A percentile compares a stretch with the other conserved stretches of the same genome.
These are phyloP conservation scores for Camellia granthamiana DNA, from an alignment of 148 eudicot species.

Conservation along the genomic window DNA sequence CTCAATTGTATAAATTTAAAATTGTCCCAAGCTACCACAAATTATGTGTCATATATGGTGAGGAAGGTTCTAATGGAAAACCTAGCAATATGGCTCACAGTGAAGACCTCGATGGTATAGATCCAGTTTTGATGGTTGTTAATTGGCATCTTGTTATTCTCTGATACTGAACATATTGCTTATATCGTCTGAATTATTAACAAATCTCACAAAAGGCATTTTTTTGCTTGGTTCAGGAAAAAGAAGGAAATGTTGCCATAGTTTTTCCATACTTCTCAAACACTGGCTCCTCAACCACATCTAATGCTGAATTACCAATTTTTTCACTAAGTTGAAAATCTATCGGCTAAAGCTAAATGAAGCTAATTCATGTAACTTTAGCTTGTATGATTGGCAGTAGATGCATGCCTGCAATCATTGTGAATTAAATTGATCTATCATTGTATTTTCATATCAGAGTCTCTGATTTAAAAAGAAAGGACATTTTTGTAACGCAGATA, in stretches of 20 bases:
- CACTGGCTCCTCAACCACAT: no score
- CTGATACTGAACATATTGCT: background rate
- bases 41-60: constrained; percentile 13
- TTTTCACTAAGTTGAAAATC: no score
- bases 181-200: background rate
- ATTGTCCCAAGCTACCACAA: constrained; percentile 12
- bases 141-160: background rate
- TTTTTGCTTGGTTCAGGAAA: no score
- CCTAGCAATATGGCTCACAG: background rate
- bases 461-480: background rate
- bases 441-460: background rate
- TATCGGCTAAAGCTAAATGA: background rate
- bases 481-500: constrained; percentile 9
- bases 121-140: background rate
- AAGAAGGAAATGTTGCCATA: no score
- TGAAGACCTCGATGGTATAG: constrained; percentile 2
- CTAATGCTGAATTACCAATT: no score
- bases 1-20: constrained; percentile 10
- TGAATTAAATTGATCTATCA: background rate
- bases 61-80: constrained; percentile 8
- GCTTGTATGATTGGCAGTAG: background rate
- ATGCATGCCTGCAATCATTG: background rate
- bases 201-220: background rate
- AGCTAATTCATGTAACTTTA: background rate
- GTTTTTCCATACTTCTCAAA: no score